Evolutionary conservation across 306 rosid genomes (phyloP), one percentile per base, ranked within the genome.

Genomic region (Dryas octopetala): DNA sequence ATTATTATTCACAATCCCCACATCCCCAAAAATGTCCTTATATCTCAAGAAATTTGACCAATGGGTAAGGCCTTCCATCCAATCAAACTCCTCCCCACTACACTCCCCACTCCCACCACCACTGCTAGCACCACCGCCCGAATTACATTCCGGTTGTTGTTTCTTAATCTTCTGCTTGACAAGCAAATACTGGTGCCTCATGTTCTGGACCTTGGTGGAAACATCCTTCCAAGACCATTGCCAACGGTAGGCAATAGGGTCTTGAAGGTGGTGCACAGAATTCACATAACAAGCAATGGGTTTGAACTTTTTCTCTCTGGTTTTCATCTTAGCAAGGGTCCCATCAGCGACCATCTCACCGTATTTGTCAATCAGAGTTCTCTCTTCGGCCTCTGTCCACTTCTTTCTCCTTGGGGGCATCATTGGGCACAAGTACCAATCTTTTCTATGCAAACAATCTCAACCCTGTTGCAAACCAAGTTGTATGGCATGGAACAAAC

Each of bases 151-250:
- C 0, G 88, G 91, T 61, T 28, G 76, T 44, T 58, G 83, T 69
- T 90, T 91, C 90, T 91, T 95, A 63, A 95, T 86, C 90, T 95
- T 95, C 88, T 95, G 98, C 86, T 95, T 91, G 48, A 91, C 98
- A 47, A 95, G 93, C 75, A 91, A 55, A 84, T 90, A 95, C 85
- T 95, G 98, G 59, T 95, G 98, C 88, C 98, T 75, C 97, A 95
- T 95, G 79, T 95, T 95, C 88, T 95, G 98, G 40, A 95, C 98
- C 88, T 95, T 91, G 19, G 98, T 95, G 44, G 97, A 91, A 51
- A 91, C 97, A 51, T 95, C 98, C 82, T 95, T 95, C 98, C 98
- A 95, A 19, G 86, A 85, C 98, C 98, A 95, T 44, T 87, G 97
- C 98, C 98, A 91, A 68, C 97, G 98, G 70, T 68, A 89, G n/a